A percentile compares a stretch with the other conserved stretches of the same genome.
phyloP scores from a whole-genome alignment of 2,329 filamentous ascomycete species.

The Sordariomycetes sp. region DNA sequence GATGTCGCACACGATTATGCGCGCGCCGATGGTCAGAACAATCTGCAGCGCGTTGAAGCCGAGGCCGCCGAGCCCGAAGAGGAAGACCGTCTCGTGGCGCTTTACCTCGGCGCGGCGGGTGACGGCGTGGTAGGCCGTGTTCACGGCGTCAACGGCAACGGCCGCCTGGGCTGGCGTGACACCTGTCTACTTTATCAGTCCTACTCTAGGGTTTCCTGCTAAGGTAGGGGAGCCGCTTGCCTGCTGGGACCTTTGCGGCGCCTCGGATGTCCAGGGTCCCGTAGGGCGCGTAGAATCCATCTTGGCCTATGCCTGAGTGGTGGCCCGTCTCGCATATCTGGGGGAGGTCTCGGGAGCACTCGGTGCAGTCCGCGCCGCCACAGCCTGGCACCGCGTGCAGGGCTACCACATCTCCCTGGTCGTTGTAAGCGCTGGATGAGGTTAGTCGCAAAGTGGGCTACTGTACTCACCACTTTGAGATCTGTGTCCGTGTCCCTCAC shows the following conservation, averaged over 20 bases:
- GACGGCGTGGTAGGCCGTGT: slow-evolving; percentile 27
- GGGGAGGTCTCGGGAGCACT: slow-evolving; percentile 25
- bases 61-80: slow-evolving; percentile 28
- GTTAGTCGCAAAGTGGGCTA: neutral
- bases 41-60: slow-evolving; percentile 29
- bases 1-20: slow-evolving; percentile 33
- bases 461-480: slow-evolving; percentile 9
- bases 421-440: neutral
- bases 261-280: slow-evolving; percentile 17
- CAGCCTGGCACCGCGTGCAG: slow-evolving; percentile 21
- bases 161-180: slow-evolving; percentile 19
- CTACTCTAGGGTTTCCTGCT: neutral
- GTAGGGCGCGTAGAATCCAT: slow-evolving; percentile 30
- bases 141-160: slow-evolving; percentile 27
- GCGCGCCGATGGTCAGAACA: slow-evolving; percentile 28
- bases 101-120: slow-evolving; percentile 20
- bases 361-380: slow-evolving; percentile 16
- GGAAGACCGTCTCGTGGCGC: slow-evolving; percentile 21
- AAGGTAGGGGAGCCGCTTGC: slow-evolving; percentile 6
- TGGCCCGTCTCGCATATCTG: slow-evolving; percentile 24
- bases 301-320: slow-evolving; percentile 30
- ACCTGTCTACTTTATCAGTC: slow-evolving; percentile 1
- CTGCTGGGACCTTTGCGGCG: slow-evolving; percentile 11
- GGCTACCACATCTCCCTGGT: slow-evolving; percentile 18
- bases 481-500: slow-evolving; percentile 7